Base-by-base conservation (phyloP, 1,284 basidiomycete species). In the Wolfiporia cocos region DNA sequence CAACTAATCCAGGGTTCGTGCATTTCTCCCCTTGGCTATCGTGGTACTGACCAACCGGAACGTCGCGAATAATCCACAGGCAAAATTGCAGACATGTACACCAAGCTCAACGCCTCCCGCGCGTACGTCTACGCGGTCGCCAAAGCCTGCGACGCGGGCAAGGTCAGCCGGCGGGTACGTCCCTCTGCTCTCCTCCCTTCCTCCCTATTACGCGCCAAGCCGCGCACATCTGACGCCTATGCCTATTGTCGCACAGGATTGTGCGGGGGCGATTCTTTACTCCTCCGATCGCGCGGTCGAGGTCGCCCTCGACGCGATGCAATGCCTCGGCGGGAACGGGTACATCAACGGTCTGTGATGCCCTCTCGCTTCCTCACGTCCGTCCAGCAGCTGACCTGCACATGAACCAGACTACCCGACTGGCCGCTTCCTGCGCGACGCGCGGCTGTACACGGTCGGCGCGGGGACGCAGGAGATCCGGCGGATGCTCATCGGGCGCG, bases 71-170 rank as follows among this genome's bases (percentile, higher is more conserved):
- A n/a, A n/a, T n/a, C n/a, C 20, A 15, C 50, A 86, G 84, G 71
- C 41, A 87, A 87, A 57, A 80, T 87, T 38, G 86, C 85, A 56
- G 93, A 97, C 63, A 97, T 97, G 93, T 97, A 96, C 62, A 96
- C 93, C 15, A 92, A 88, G 61, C 69, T 97, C 39, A 88, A 83
- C 53, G 89, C 93, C 4, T 87, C 88, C 43, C 73, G 94, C 42
- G 76, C 90, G 22, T 96, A 96, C 61, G 91, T 95, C 34, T 97
- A 97, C 63, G 86, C 91, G 19, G 93, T 97, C 18, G 92, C 88
- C 4, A 71, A 82, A 53, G 92, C 91, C 15, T 94, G 91, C 58
- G 92, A 95, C 63, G 68, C 68, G 21, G 90, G 88, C 2, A 77
- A 84, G 49, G 70, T 93, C 45, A 92, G 89, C 56, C 74, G 92